Percentiles rank a stretch among this genome's conserved stretches.
Evolutionary conservation across 2,329 filamentous ascomycete species (phyloP).

Genomic region (Pseudogymnoascus sp.): DNA sequence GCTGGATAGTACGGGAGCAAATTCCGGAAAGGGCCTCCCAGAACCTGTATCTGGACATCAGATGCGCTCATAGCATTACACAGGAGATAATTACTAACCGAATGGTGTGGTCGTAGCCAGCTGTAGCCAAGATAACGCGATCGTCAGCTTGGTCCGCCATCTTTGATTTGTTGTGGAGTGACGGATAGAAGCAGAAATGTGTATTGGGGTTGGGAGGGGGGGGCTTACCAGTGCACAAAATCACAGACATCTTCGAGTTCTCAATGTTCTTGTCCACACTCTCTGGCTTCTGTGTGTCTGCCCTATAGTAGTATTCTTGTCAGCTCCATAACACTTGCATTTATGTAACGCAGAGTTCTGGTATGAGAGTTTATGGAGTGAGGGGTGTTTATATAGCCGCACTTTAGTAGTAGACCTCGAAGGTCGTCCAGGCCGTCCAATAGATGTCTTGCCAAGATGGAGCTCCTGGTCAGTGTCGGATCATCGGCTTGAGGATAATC

Average conservation of each 20-base stretch:
- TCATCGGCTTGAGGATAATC: background rate
- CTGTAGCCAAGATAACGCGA: conserved; percentile 30
- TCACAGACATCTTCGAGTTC: conserved; percentile 48
- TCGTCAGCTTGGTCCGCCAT: conserved; percentile 8
- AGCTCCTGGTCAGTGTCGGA: background rate
- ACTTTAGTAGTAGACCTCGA: background rate
- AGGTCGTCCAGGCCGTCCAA: background rate
- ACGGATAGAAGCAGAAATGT: conserved; percentile 8
- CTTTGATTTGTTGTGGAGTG: background rate
- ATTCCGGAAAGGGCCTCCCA: conserved; percentile 98
- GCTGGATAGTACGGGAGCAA: conserved; percentile 94
- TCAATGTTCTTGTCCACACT: background rate
- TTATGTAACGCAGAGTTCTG: background rate
- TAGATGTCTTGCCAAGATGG: background rate
- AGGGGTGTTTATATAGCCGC: background rate
- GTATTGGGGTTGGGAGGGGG: background rate
- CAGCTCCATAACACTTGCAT: conserved; percentile 3
- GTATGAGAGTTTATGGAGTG: background rate
- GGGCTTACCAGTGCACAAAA: conserved; percentile 53
- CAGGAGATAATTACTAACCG: conserved; percentile 39
- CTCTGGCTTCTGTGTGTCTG: background rate
- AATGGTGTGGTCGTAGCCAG: conserved; percentile 69
- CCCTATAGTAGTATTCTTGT: background rate
- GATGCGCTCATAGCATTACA: background rate
- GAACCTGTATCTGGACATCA: conserved; percentile 52